Percentiles rank a stretch among this genome's conserved stretches.
Evolutionary conservation across 139 green algal genomes (phyloP).

Genomic region (Gonium pectorale): DNA sequence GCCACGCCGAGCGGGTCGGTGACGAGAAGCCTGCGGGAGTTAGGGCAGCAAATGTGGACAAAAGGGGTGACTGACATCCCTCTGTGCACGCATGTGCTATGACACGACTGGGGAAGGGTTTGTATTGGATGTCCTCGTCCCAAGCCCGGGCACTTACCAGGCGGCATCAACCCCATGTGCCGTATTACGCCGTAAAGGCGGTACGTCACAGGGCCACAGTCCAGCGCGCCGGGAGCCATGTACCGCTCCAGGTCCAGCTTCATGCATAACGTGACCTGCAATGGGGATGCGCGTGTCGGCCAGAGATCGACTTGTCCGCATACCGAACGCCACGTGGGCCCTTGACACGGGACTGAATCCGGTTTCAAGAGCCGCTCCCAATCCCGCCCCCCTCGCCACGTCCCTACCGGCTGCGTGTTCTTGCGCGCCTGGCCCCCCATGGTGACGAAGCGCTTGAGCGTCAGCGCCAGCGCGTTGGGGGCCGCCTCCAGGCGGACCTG

Average conservation of each 20-base stretch:
- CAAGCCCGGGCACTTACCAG: background rate
- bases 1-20: no score
- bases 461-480: constrained; percentile 65
- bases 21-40: no score
- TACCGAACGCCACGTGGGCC: no score
- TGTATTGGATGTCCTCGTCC: no score
- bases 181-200: constrained; percentile 77
- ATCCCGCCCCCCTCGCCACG: background rate
- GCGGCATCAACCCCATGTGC: constrained; percentile 59
- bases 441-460: constrained; percentile 66
- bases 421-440: constrained; percentile 34
- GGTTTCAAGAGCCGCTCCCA: no score
- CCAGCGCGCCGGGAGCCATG: constrained; percentile 53
- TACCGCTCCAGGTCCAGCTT: constrained; percentile 58
- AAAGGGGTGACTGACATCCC: no score
- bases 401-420: constrained; percentile 48
- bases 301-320: no score
- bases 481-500: constrained; percentile 65
- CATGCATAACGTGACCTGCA: constrained; percentile 55
- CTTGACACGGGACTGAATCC: no score
- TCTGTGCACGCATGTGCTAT: no score
- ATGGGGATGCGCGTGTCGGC: no score
- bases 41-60: no score
- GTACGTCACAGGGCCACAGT: constrained; percentile 60
- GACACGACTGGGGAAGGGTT: no score